phyloP scores from a whole-genome alignment of 345 rosid species.

The Rubroshorea leprosula region DNA sequence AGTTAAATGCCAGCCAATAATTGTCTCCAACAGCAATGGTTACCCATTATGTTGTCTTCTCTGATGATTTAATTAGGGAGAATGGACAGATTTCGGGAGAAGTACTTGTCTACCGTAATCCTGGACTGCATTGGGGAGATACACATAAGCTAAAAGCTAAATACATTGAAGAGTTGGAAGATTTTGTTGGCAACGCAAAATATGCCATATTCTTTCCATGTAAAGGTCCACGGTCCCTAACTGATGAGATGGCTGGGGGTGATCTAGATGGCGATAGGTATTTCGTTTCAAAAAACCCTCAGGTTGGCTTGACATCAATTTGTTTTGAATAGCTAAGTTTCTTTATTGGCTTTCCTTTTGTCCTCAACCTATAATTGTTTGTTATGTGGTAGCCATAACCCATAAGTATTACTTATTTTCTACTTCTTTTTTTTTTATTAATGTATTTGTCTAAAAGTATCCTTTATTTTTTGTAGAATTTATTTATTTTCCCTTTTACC shows the following conservation, averaged over 20 bases:
- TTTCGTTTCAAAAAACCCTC: conserved; percentile 61
- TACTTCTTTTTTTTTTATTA: too few relatives aligned
- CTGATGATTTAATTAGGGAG: conserved; percentile 39
- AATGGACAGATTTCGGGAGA: conserved; percentile 68
- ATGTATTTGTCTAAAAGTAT: too few relatives aligned
- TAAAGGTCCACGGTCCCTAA: conserved; percentile 64
- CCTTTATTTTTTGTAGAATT: too few relatives aligned
- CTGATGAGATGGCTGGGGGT: conserved; percentile 75
- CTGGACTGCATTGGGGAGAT: conserved; percentile 87
- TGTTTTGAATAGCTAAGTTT: not conserved
- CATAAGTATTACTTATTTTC: too few relatives aligned
- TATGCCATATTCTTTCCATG: conserved; percentile 68
- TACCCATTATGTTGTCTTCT: too few relatives aligned
- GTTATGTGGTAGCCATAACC: too few relatives aligned
- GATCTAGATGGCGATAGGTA: conserved; percentile 81
- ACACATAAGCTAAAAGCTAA: conserved; percentile 59
- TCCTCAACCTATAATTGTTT: too few relatives aligned
- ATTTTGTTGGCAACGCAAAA: conserved; percentile 62
- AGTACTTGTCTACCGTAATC: conserved; percentile 72
- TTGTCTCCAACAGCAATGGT: not conserved
- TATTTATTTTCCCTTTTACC: too few relatives aligned
- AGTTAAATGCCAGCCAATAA: not conserved
- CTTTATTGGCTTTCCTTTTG: too few relatives aligned
- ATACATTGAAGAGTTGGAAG: conserved; percentile 47
- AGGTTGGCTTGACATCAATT: conserved; percentile 38